Evolutionary conservation across 2,329 filamentous ascomycete species (phyloP).

Genomic region (Lachnellula cervina): DNA sequence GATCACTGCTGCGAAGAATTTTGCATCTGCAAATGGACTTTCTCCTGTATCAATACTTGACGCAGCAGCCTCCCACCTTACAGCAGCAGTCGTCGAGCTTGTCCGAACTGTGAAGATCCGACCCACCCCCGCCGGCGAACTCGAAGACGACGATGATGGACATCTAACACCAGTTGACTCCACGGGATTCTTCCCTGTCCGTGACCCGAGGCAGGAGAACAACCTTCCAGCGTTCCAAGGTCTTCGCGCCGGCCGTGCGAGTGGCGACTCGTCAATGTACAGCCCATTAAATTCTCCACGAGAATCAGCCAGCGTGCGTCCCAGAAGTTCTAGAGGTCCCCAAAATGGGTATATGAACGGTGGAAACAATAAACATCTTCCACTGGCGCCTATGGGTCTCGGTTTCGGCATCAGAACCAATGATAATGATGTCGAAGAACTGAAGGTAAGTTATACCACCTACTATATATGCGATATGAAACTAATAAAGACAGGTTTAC

Average conservation of each 20-base stretch:
- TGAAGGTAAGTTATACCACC: slow-evolving; percentile 45
- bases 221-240: slow-evolving; percentile 51
- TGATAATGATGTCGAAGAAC: slow-evolving; percentile 51
- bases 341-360: slow-evolving; percentile 29
- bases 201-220: slow-evolving; percentile 30
- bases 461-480: not conserved
- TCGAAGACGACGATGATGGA: slow-evolving; percentile 73
- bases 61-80: slow-evolving; percentile 86
- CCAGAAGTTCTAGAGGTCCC: slow-evolving; percentile 29
- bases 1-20: slow-evolving; percentile 92
- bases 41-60: slow-evolving; percentile 92
- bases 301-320: slow-evolving; percentile 40
- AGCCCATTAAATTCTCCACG: slow-evolving; percentile 68
- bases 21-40: slow-evolving; percentile 73
- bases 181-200: slow-evolving; percentile 62
- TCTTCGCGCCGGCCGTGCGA: slow-evolving; percentile 51
- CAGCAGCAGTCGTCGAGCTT: slow-evolving; percentile 79
- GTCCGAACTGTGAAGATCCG: slow-evolving; percentile 80
- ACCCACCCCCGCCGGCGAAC: slow-evolving; percentile 65
- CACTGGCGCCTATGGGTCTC: slow-evolving; percentile 31
- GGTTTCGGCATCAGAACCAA: slow-evolving; percentile 38
- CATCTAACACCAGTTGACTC: slow-evolving; percentile 63
- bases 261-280: slow-evolving; percentile 68
- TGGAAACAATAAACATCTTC: slow-evolving; percentile 16
- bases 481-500: slow-evolving; percentile 52